Base-by-base conservation (phyloP, 2,329 filamentous ascomycete species). In the Phaeosphaeriaceae sp. region DNA sequence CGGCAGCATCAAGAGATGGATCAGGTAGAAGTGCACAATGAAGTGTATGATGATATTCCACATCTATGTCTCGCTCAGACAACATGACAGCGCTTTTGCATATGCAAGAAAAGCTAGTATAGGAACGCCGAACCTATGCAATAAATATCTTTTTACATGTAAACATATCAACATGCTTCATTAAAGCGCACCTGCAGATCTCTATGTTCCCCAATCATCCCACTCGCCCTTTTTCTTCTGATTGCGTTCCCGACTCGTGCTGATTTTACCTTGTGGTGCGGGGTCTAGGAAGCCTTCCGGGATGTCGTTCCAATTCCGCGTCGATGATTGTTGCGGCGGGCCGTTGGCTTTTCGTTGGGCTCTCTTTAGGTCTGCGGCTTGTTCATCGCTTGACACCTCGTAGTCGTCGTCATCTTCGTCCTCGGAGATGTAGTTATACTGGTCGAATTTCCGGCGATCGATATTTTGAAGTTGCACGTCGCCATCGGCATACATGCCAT, bases 221-320 rank as follows among this genome's bases (percentile, higher is more conserved):
- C 75, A 74, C n/a, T 72, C 69, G 9, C 64, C 64, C n/a, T 59
- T 50, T 26, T 64, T 66, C 65, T 68, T 64, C 59, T 67, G 57
- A 63, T 64, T 69, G 63, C 74, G 48, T 59, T 69, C 65, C 44
- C 68, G 71, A 55, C 72, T 72, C 2, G 53, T 43, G 47, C 63
- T 71, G 49, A 69, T 65, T 51, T 75, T 71, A 22, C 68, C 68
- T 50, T 78, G 67, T 28, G 70, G 69, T 28, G 70, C 63, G 3
- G 67, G 60, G 23, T 70, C 60, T 11, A 77, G 26, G 47, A 82
- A 81, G 19, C 81, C 81, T 5, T 81, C 81, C 15, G 82, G 82
- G 4, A 84, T 71, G 58, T 84, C 82, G 55, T 84, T 84, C 81
- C 81, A 83, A 54, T 82, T 79, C 46, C 69, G 71, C 10, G 75